These are phyloP conservation scores for Aspergillus sclerotiicarbonarius DNA, from an alignment of 495 filamentous ascomycete genomes.

Conservation along the genomic window DNA sequence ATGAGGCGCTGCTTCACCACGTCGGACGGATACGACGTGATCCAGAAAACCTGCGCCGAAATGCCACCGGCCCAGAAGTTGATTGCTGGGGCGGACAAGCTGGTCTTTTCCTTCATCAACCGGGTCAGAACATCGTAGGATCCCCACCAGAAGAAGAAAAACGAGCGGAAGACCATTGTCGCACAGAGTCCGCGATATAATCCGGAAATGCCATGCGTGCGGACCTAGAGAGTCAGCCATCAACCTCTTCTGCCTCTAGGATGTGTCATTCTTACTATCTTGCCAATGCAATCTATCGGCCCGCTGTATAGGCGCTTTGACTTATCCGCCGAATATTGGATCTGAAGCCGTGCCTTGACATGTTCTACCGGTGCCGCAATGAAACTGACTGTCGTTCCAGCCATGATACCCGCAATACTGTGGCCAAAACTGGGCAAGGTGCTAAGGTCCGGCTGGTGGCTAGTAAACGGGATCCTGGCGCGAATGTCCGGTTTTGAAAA, in stretches of 20 bases:
- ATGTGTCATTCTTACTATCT: constrained; percentile 55
- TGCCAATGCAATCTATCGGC: constrained; percentile 76
- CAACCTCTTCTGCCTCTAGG: neutral
- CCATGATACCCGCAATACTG: constrained; percentile 80
- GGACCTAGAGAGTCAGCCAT: constrained; percentile 27
- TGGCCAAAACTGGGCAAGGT: constrained; percentile 78
- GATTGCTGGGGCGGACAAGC: constrained; percentile 71
- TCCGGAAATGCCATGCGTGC: constrained; percentile 69
- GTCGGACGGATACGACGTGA: constrained; percentile 86
- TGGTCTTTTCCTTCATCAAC: constrained; percentile 61
- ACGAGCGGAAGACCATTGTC: constrained; percentile 83
- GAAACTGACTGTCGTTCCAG: constrained; percentile 86
- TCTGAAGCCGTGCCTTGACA: constrained; percentile 88
- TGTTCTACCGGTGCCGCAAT: constrained; percentile 94
- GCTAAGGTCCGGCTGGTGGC: constrained; percentile 28
- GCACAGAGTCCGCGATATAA: constrained; percentile 82
- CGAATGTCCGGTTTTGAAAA: constrained; percentile 60
- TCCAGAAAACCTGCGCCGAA: constrained; percentile 90
- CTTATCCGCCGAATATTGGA: constrained; percentile 82
- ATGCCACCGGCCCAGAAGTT: constrained; percentile 98
- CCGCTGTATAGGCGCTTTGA: constrained; percentile 74
- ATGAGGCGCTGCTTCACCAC: constrained; percentile 98
- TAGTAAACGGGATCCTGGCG: constrained; percentile 32
- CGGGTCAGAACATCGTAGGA: constrained; percentile 81
- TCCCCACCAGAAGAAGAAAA: constrained; percentile 98